Percentiles rank a stretch among this genome's conserved stretches.
phyloP scores from a whole-genome alignment of 2,329 filamentous ascomycete genomes.

The Cladophialophora chaetospira region DNA sequence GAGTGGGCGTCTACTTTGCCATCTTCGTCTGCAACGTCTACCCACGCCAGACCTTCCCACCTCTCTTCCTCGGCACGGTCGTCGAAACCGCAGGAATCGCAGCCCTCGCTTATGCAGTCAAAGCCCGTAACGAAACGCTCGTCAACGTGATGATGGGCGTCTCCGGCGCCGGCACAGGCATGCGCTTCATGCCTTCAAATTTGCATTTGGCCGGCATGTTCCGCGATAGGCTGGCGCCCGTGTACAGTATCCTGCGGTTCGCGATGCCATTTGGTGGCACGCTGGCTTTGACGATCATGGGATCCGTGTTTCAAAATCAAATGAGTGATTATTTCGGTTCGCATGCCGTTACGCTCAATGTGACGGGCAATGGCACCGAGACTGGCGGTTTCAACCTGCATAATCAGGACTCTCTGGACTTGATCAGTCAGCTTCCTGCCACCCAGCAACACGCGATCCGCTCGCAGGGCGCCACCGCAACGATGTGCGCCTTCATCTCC shows the following conservation, averaged over 20 bases:
- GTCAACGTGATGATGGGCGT: constrained; percentile 69
- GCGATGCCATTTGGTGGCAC: constrained; percentile 66
- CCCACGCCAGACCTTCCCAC: constrained; percentile 63
- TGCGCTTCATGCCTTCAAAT: constrained; percentile 65
- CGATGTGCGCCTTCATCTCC: constrained; percentile 67
- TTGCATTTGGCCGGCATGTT: constrained; percentile 67
- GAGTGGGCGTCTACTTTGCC: constrained; percentile 59
- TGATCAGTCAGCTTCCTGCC: constrained; percentile 40
- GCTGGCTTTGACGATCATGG: constrained; percentile 67
- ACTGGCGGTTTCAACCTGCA: constrained; percentile 35
- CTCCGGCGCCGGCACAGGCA: constrained; percentile 62
- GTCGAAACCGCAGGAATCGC: constrained; percentile 62
- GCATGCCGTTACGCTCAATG: constrained; percentile 36
- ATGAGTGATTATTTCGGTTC: constrained; percentile 35
- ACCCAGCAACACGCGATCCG: constrained; percentile 44
- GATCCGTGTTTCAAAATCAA: constrained; percentile 68
- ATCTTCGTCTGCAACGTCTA: constrained; percentile 62
- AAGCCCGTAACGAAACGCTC: constrained; percentile 49
- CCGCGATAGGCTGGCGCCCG: constrained; percentile 58
- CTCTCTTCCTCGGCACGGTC: constrained; percentile 59
- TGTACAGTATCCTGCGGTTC: constrained; percentile 63
- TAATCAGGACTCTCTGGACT: constrained; percentile 41
- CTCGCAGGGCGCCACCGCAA: constrained; percentile 54
- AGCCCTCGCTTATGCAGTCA: constrained; percentile 60
- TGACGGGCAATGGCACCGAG: not conserved